These are phyloP conservation scores for Prunus persica DNA, from an alignment of 306 rosid species.

Conservation along the genomic window DNA sequence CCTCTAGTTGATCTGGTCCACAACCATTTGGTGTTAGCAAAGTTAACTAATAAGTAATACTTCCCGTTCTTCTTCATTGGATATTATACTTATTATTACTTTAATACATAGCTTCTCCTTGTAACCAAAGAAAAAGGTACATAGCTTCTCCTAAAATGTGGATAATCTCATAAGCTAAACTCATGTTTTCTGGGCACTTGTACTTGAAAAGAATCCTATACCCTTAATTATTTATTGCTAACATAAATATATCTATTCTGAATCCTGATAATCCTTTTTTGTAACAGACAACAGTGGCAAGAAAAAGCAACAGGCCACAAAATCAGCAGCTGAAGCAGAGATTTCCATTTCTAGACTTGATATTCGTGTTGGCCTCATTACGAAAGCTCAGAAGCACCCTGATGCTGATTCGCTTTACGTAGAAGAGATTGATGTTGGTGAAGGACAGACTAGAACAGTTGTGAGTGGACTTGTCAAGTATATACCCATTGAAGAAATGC, in stretches of 20 bases:
- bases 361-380: constrained; percentile 82
- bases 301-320: constrained; percentile 57
- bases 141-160: neutral
- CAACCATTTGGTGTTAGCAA: neutral
- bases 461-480: constrained; percentile 93
- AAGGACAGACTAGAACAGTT: constrained; percentile 72
- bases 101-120: neutral
- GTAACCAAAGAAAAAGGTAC: neutral
- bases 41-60: neutral
- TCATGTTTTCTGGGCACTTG: neutral
- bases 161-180: neutral
- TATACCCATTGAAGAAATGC: constrained; percentile 89
- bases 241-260: neutral
- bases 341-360: constrained; percentile 79
- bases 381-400: constrained; percentile 79
- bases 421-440: constrained; percentile 92
- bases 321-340: constrained; percentile 50
- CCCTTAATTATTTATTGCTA: neutral
- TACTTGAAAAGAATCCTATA: neutral
- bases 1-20: neutral
- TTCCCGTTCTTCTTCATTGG: neutral
- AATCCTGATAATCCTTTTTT: constrained; percentile 14
- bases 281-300: constrained; percentile 55
- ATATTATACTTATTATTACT: too few species aligned
- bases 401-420: constrained; percentile 90